Base-by-base conservation (phyloP, 2,329 filamentous ascomycete species). In the Aphanoascus verrucosus region DNA sequence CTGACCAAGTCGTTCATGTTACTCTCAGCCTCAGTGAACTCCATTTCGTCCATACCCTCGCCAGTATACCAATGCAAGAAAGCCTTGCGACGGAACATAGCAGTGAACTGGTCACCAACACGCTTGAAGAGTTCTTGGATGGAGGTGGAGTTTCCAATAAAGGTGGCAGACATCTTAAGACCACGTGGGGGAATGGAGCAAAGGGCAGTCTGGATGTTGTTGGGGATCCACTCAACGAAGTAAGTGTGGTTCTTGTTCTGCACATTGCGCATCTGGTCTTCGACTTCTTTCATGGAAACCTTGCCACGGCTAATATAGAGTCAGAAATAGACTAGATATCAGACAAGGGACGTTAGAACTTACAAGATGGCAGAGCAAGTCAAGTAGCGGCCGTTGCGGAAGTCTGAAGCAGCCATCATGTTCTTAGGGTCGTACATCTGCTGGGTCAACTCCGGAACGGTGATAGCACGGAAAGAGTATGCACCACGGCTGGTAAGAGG, bases 21-120 rank as follows among this genome's bases (percentile, higher is more conserved):
- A 77, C 88, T 94, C 85, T 98, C 93, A 66, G 93, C 93, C 83
- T 98, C 93, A 71, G 93, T 98, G 81, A 98, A 98, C 80, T 98
- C 93, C 93, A 98, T 97, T 85, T 98, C 93, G 77, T 98, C 93
- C 93, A 98, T 98, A 79, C 93, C 93, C 83, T 98, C 93, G 71
- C 90, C 90, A 83, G 93, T 98, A 80, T 98, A 98, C 93, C 93
- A 98, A 81, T 97, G 93, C 83, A 98, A 88, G 89, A 98, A 98
- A 84, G 93, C 93, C 87, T 97, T 98, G 78, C 93, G 89, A 79
- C 93, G 84, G 86, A 98, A 98, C 93, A 98, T 98, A 72, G 90
- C 93, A 77, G 86, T 90, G 84, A 98, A 98, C 79, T 98, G 93
- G 76, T 98, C 93, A 71, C 93, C 93, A 66, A 98, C 80, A 83